phyloP scores from a whole-genome alignment of 306 rosid genomes.

The Glycine latifolia region DNA sequence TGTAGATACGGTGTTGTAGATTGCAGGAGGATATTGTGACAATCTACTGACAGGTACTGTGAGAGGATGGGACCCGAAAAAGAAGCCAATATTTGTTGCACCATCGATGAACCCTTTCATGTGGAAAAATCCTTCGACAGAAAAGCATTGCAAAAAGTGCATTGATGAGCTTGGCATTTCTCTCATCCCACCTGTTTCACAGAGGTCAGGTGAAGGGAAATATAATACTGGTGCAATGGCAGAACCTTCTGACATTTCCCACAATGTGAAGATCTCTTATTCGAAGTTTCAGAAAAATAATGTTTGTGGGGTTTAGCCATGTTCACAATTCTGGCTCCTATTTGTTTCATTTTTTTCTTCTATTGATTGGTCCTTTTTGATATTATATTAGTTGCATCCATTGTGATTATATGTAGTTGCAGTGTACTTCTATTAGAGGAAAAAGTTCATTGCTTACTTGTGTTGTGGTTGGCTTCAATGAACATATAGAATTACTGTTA shows the following conservation, averaged over 20 bases:
- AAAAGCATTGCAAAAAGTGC: conserved; percentile 55
- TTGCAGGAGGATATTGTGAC: conserved; percentile 81
- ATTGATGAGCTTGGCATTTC: conserved; percentile 73
- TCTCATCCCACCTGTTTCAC: conserved; percentile 66
- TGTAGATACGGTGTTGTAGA: conserved; percentile 49
- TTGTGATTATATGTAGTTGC: too few species aligned
- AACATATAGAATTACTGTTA: too few species aligned
- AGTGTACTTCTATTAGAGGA: too few species aligned
- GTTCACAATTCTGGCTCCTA: neutral
- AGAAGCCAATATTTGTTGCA: conserved; percentile 71
- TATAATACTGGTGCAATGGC: conserved; percentile 69
- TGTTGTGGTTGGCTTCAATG: too few species aligned
- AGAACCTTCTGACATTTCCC: conserved; percentile 49
- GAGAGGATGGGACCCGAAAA: conserved; percentile 81
- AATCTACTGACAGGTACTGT: conserved; percentile 70
- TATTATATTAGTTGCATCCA: too few species aligned
- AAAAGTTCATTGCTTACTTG: too few species aligned
- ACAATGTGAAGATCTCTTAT: neutral
- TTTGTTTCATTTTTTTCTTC: too few species aligned
- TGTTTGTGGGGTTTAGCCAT: neutral
- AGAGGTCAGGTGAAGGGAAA: conserved; percentile 56
- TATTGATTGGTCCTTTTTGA: too few species aligned
- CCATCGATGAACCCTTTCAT: conserved; percentile 77
- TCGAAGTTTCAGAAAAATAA: neutral
- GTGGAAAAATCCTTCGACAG: conserved; percentile 82